These are phyloP conservation scores for Termitomyces sp. DNA, from an alignment of 768 basidiomycete genomes.

Conservation along the genomic window DNA sequence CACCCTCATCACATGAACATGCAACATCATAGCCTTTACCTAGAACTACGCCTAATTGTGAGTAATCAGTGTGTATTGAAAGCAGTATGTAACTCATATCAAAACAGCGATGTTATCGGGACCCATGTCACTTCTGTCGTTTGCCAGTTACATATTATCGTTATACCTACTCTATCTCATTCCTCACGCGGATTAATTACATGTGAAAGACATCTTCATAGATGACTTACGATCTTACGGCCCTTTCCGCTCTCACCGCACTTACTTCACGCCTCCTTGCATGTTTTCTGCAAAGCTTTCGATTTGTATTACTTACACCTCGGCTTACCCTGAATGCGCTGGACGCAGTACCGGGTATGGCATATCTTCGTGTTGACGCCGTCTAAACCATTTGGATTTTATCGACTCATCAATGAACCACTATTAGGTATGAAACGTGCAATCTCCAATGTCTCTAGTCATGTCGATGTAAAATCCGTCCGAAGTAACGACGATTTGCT, in stretches of 20 bases:
- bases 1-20: constrained; percentile 13
- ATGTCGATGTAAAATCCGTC: neutral
- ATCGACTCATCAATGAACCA: neutral
- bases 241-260: neutral
- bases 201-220: neutral
- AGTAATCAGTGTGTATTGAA: neutral
- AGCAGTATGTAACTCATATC: neutral
- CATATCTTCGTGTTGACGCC: neutral
- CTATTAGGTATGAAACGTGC: neutral
- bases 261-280: neutral
- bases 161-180: constrained; percentile 6
- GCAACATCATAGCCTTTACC: neutral
- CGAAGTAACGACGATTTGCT: too few species aligned
- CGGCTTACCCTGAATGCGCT: constrained; percentile 1
- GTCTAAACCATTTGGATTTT: neutral
- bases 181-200: constrained; percentile 3
- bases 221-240: constrained; percentile 8
- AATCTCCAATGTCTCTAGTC: too few species aligned
- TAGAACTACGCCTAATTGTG: neutral
- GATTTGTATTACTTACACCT: neutral
- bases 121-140: neutral
- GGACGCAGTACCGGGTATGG: constrained; percentile 5
- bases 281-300: constrained; percentile 1
- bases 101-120: neutral
- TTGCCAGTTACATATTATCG: neutral